Evolutionary conservation across 148 eudicot genomes (phyloP).

Genomic region (Vaccinium macrocarpon): DNA sequence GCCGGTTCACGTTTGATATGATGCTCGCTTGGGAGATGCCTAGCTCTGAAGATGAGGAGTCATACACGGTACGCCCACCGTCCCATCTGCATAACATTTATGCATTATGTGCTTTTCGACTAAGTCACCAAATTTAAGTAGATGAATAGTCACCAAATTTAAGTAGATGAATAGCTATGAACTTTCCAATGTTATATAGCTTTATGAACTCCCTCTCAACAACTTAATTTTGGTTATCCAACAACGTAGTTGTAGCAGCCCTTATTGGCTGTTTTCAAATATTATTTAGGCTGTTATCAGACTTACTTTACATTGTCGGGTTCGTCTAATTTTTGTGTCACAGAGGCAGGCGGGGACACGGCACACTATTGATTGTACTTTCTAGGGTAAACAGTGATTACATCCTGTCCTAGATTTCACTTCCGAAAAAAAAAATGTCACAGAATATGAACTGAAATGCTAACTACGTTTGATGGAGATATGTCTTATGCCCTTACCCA

Average conservation of each 20-base stretch:
- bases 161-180: not conserved
- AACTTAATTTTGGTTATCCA: not conserved
- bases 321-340: not conserved
- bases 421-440: not conserved
- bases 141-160: not conserved
- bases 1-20: slow-evolving; percentile 86
- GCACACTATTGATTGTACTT: not conserved
- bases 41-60: slow-evolving; percentile 46
- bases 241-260: not conserved
- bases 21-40: slow-evolving; percentile 97
- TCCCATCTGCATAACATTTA: not conserved
- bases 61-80: slow-evolving; percentile 32
- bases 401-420: not conserved
- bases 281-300: not conserved
- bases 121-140: not conserved
- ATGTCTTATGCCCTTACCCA: no score
- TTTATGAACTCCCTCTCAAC: not conserved
- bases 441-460: not conserved
- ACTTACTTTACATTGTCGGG: not conserved
- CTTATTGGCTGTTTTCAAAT: not conserved
- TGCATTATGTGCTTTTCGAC: not conserved
- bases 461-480: no score
- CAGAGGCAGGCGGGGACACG: not conserved
- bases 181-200: not conserved
- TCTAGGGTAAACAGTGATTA: not conserved